Base-by-base conservation (phyloP, 106 monocot genomes). In the Allium cepa region DNA sequence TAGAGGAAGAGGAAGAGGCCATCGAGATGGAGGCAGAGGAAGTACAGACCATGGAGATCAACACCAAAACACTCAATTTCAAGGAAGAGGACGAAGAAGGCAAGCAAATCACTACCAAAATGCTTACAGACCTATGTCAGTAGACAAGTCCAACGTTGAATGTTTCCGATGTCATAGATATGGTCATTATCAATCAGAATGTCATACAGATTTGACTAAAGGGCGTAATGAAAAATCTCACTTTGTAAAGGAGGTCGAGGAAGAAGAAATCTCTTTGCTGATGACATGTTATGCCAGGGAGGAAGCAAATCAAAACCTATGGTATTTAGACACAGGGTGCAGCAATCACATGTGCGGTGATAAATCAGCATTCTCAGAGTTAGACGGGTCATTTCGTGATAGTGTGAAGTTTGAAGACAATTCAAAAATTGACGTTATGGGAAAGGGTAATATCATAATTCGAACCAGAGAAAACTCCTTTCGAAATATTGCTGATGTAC, bases 361-460 rank as follows among this genome's bases (percentile, higher is more conserved):
- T 49, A 66, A 74, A 28, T 65, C 46, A 49, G 56, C 58, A 58
- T 71, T 71, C 56, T 64, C 71, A 49, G n/a, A 57, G n/a, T 65
- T 71, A 59, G 59, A 77, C 68, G 53, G 72, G 47, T 26, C 8
- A 6, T 78, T 72, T 78, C 66, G 47, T 61, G 26, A 51, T 67
- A 67, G 10, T 12, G 60, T 63, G 11, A 62, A 26, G 18, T 78
- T 78, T 67, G 60, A 60, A 60, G 72, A 72, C 66, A 46, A 9
- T 71, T 77, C 56, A 53, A 66, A 22, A 9, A 11, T 71, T 9
- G 53, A 52, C 17, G 22, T 70, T 13, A 65, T 59, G 71, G 71
- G 58, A 59, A 77, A 17, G 0, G 47, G 65, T 15, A 17, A 65
- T 47, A 64, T 65, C 49, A 64, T 36, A 0, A 63, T 79, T 5